phyloP scores from a whole-genome alignment of 2,329 filamentous ascomycete species.

The Cephalotrichum gorgonifer region DNA sequence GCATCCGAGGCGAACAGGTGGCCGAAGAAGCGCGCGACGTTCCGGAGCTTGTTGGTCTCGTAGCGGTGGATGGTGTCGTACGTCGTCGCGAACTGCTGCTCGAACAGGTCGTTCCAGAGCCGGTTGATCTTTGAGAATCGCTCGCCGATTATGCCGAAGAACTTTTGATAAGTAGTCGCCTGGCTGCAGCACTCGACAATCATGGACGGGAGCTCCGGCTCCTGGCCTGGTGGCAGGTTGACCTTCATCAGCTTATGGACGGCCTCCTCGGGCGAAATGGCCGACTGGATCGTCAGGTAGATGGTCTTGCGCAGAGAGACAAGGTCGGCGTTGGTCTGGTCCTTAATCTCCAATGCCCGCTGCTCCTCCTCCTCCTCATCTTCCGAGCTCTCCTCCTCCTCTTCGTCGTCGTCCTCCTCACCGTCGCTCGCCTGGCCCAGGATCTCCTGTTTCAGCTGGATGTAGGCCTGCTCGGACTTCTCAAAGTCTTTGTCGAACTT shows the following conservation, averaged over 20 bases:
- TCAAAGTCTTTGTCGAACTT: slow-evolving; percentile 88
- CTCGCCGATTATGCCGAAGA: slow-evolving; percentile 90
- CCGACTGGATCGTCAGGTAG: slow-evolving; percentile 96
- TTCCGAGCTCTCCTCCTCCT: slow-evolving; percentile 49
- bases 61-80: slow-evolving; percentile 97
- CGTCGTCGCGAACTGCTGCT: slow-evolving; percentile 81
- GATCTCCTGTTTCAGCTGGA: slow-evolving; percentile 84
- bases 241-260: slow-evolving; percentile 96
- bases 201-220: slow-evolving; percentile 90
- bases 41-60: slow-evolving; percentile 89
- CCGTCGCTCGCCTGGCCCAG: slow-evolving; percentile 85
- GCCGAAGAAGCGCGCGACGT: slow-evolving; percentile 90
- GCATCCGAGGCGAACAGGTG: slow-evolving; percentile 82
- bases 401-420: slow-evolving; percentile 56
- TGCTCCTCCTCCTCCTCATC: slow-evolving; percentile 68
- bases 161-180: slow-evolving; percentile 94
- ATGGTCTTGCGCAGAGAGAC: slow-evolving; percentile 90
- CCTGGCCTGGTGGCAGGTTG: slow-evolving; percentile 74
- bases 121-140: slow-evolving; percentile 93
- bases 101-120: slow-evolving; percentile 87
- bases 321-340: slow-evolving; percentile 91
- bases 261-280: slow-evolving; percentile 90
- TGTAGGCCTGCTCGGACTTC: slow-evolving; percentile 82
- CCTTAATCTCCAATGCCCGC: slow-evolving; percentile 88
- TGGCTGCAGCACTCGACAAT: slow-evolving; percentile 94